These are phyloP conservation scores for Ambrosiella cleistominuta DNA, from an alignment of 2,329 filamentous ascomycete species.

Conservation along the genomic window DNA sequence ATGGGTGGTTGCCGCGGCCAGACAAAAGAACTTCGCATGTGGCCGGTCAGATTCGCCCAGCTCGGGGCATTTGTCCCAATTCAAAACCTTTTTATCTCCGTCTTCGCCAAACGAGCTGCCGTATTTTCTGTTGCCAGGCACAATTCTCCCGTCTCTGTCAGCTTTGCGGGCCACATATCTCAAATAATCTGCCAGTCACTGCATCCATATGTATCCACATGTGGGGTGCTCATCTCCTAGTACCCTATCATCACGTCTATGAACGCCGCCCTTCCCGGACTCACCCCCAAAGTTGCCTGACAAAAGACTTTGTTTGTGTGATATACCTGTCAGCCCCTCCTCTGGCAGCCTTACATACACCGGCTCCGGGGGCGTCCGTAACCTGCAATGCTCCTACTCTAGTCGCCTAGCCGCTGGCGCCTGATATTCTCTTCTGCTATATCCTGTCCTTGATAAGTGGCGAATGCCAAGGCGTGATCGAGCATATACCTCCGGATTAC, in stretches of 20 bases:
- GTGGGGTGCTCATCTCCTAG: no score
- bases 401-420: not conserved
- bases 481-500: not conserved
- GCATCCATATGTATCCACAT: not conserved
- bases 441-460: not conserved
- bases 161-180: not conserved
- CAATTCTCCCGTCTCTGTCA: not conserved
- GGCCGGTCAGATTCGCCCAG: no score
- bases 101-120: no score
- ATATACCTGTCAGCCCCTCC: no score
- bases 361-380: not conserved
- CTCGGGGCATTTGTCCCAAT: no score
- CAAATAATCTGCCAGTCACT: not conserved
- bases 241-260: not conserved
- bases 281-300: not conserved
- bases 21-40: no score
- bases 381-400: not conserved
- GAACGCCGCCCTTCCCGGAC: not conserved
- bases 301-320: not conserved
- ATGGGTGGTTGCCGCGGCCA: no score
- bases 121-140: no score
- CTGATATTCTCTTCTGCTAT: no score
- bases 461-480: not conserved
- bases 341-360: no score
- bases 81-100: no score